Conservation (phyloP, 2,329 filamentous ascomycete genomes). For the Xylariaceae sp. region DNA sequence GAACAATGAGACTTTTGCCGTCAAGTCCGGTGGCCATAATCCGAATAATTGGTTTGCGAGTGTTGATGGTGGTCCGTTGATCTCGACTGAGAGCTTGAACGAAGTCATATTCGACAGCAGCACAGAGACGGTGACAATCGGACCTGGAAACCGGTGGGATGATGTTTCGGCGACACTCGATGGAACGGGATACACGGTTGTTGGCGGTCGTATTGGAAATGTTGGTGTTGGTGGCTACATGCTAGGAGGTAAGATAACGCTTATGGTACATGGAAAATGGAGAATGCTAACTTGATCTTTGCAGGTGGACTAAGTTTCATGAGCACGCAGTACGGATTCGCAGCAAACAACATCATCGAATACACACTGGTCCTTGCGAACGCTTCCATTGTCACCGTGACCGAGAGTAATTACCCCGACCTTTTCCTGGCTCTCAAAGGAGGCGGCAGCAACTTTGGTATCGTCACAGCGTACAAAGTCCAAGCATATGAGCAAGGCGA, state of each 20-base stretch:
- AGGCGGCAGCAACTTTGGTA: slow-evolving; percentile 56
- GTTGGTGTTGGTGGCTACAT: slow-evolving; percentile 48
- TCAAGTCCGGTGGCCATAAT: slow-evolving; percentile 58
- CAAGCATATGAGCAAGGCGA: slow-evolving; percentile 40
- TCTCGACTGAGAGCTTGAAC: slow-evolving; percentile 47
- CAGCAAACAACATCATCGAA: slow-evolving; percentile 46
- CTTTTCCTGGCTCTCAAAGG: slow-evolving; percentile 54
- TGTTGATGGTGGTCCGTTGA: slow-evolving; percentile 45
- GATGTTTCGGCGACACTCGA: slow-evolving; percentile 40
- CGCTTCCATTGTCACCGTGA: slow-evolving; percentile 46
- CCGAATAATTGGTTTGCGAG: slow-evolving; percentile 53
- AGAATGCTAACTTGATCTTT: slow-evolving; percentile 24
- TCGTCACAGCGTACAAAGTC: slow-evolving; percentile 46
- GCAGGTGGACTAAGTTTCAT: slow-evolving; percentile 50
- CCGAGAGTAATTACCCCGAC: slow-evolving; percentile 41
- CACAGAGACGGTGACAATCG: slow-evolving; percentile 41
- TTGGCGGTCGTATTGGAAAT: slow-evolving; percentile 45
- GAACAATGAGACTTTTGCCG: slow-evolving; percentile 49
- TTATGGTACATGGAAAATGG: slow-evolving; percentile 20
- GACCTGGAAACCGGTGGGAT: slow-evolving; percentile 44
- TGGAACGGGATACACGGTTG: slow-evolving; percentile 40
- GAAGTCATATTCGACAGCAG: slow-evolving; percentile 38
- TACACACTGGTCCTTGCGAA: slow-evolving; percentile 53
- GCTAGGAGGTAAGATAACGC: slow-evolving; percentile 52
- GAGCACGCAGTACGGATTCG: slow-evolving; percentile 50